Evolutionary conservation across 768 basidiomycete species (phyloP).

Genomic region (Mycena albidolilacea): DNA sequence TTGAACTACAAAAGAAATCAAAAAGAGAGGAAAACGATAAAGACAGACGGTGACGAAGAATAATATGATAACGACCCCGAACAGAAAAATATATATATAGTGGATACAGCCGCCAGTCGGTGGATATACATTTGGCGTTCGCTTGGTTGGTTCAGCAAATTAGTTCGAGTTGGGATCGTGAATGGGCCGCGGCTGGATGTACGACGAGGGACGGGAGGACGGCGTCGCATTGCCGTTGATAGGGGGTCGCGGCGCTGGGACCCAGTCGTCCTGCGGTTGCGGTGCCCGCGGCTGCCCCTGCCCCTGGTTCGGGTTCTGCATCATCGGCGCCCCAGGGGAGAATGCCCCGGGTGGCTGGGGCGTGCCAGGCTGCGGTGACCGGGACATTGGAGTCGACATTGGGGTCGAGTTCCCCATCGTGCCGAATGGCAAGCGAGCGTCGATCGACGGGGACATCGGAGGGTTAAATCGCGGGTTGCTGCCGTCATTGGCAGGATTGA

Average conservation of each 20-base stretch:
- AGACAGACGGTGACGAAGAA: slow-evolving; percentile 44
- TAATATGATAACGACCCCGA: slow-evolving; percentile 38
- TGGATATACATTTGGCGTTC: slow-evolving; percentile 62
- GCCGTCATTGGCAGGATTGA: slow-evolving; percentile 58
- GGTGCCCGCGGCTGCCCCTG: slow-evolving; percentile 52
- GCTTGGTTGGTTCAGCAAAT: slow-evolving; percentile 49
- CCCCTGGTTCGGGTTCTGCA: slow-evolving; percentile 62
- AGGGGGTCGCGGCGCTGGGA: slow-evolving; percentile 57
- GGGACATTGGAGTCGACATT: slow-evolving; percentile 59
- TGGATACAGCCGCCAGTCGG: slow-evolving; percentile 53
- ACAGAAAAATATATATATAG: slow-evolving; percentile 45
- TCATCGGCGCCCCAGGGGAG: slow-evolving; percentile 60
- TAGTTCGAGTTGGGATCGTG: slow-evolving; percentile 56
- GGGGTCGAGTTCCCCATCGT: slow-evolving; percentile 49
- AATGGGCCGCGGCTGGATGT: slow-evolving; percentile 61
- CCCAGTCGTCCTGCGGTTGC: slow-evolving; percentile 64
- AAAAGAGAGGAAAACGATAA: slow-evolving; percentile 41
- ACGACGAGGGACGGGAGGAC: slow-evolving; percentile 67
- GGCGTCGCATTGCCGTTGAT: slow-evolving; percentile 50
- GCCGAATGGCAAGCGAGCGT: slow-evolving; percentile 53
- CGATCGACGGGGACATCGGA: slow-evolving; percentile 57
- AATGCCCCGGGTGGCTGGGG: slow-evolving; percentile 43
- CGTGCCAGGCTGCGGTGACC: not conserved
- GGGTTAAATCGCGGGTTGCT: slow-evolving; percentile 54
- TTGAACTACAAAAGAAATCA: slow-evolving; percentile 65